Base-by-base conservation (phyloP, 495 filamentous ascomycete genomes). In the Penicillium canariense region DNA sequence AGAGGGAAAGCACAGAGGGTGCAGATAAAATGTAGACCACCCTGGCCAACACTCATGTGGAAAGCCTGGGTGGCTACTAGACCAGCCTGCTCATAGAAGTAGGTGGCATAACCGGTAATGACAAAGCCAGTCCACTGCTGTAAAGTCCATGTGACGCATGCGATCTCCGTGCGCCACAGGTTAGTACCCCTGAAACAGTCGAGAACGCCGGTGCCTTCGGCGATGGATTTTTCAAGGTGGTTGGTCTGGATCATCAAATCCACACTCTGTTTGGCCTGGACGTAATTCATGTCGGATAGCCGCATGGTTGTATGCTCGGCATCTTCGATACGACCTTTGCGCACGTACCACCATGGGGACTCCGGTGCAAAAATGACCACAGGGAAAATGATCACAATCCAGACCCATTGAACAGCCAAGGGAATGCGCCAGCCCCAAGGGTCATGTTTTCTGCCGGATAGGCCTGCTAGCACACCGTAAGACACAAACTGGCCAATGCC, bases 371-470 rank as follows among this genome's bases (percentile, higher is more conserved):
- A 80, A 45, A 73, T 74, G 56, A 88, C 81, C n/a, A 83, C 84
- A 36, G 87, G 73, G 39, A 85, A 77, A n/a, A 91, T 74, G 2
- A 87, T 87, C 1, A 84, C 66, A 0, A 86, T 86, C 85, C 86
- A 90, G 77, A 90, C 85, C 87, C 88, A 91, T 70, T 91, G 88
- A 3, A 89, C 63, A 2, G 80, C 82, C 58, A 86, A 89, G 0
- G 84, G 83, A 42, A 83, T 81, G 14, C 82, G 76, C 62, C 86
- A 87, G 2, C 80, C 75, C 84, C 84, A 86, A n/a, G n/a, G n/a
- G 57, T 84, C 62, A 42, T 82, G 77, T 0, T 68, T 46, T 14
- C 79, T 70, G 44, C 68, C 61, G 28, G 82, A 59, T 74, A 86
- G 81, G 30, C 74, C 68, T 62, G 79, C 81, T 59, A 89, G 81